Base-by-base conservation (phyloP, 305 asterid species). In the Fraxinus dipetala region DNA sequence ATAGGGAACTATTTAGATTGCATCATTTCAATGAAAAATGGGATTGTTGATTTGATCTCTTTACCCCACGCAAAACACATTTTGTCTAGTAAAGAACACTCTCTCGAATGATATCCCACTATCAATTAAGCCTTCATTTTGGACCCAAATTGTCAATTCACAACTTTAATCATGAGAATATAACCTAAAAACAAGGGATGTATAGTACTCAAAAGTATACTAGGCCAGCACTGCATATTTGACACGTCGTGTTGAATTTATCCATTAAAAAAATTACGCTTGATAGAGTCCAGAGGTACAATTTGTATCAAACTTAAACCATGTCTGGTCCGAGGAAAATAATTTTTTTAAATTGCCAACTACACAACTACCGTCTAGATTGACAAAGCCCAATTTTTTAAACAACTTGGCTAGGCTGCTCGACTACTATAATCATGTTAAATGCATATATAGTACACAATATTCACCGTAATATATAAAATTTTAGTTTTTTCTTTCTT, bases 61-160 rank as follows among this genome's bases (percentile, higher is more conserved):
- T 67, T 67, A 67, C 74, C 74, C 74, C 74, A 67, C 74, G 38
- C 38, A 30, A 4, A 26, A 67, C 74, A 67, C 74, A 67, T 67
- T 67, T 67, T 67, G 74, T 67, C 74, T 22, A 26, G 4, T 67
- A 67, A 67, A 67, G 74, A 67, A 67, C 74, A 26, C 38, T 26
- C 72, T 63, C 72, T 63, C 28, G 72, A 63, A 63, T 63, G 72
- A 63, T 63, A 24, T 63, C 72, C 72, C 72, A 63, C 72, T 63
- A 63, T 63, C 72, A 63, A 67, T 30, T 67, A 67, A 26, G 74
- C 74, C 74, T 28, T 67, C 74, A 67, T 67, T 67, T 67, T 67
- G 74, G 74, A 67, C 74, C 38, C 74, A 67, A 63, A 4, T 28
- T 67, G 36, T 67, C 74, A 67, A 28, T 67, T 67, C 38, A 28